Evolutionary conservation across 23 red algal genomes (phyloP), one percentile per base, ranked within the genome.

Genomic region (Chondrus crispus): DNA sequence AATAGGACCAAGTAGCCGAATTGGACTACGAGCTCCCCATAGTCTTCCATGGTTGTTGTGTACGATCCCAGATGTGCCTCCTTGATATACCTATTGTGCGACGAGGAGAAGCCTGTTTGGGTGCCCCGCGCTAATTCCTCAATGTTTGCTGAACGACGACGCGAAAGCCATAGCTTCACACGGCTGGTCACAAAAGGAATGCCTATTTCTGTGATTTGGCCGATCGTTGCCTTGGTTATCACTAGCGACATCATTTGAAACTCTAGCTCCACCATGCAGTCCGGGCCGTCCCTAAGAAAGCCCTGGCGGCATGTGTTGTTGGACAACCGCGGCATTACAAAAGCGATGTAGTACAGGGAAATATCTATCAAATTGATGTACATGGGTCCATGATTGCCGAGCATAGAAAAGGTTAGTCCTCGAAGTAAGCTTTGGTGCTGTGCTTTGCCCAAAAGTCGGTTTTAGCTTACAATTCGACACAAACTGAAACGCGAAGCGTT

Each of bases 311-410:
- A 92, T 50, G 80, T 93, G 51, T 86, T 79, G 2, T 74, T 60
- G 0, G 47, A 54, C n/a, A 77, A 19, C 38, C 70, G 54, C 63
- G 85, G 85, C 22, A 55, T 63, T 20, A 95, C 60, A 62, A 95
- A 95, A 62, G 93, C 93, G 52, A 95, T 90, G 85, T 90, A 95
- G 68, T 90, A 84, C 47, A 95, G 49, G 35, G 93, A 95, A 60
- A 93, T 77, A 43, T 93, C 62, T 74, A 49, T 57, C 11, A 47
- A 50, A 87, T 71, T 11, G 37, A 83, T 60, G 13, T 16, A 49
- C 26, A 58, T 36, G 1, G 38, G 46, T 66, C 60, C 26, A 32
- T 66, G 0, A 1, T 66, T 7, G 8, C 60, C 60, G 35, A 0
- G 26, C 35, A 32, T 66, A 37, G 38, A 10, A 24, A 11, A 72